Percentiles rank a stretch among this genome's conserved stretches.
Conservation (phyloP, 768 basidiomycete genomes). For the Trametes cingulata region DNA sequence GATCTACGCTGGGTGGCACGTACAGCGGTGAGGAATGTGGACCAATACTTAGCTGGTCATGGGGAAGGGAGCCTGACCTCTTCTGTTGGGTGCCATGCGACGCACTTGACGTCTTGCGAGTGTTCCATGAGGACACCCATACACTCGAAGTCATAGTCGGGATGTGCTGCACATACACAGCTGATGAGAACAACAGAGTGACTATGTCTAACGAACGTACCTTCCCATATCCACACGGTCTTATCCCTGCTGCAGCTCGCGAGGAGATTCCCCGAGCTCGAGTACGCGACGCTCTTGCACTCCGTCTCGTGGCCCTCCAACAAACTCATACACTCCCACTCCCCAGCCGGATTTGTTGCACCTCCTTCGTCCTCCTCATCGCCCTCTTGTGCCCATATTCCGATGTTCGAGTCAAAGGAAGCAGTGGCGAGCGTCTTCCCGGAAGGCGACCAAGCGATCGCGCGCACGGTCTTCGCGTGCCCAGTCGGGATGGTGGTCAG, state of each 20-base stretch:
- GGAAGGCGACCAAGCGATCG: slow-evolving; percentile 86
- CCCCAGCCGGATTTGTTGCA: slow-evolving; percentile 18
- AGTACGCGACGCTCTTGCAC: slow-evolving; percentile 90
- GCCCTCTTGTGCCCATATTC: slow-evolving; percentile 80
- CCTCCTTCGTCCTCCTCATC: slow-evolving; percentile 39
- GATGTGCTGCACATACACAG: slow-evolving; percentile 60
- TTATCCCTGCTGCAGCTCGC: slow-evolving; percentile 96
- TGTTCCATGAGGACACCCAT: slow-evolving; percentile 97
- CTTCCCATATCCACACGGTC: slow-evolving; percentile 99
- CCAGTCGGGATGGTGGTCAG: slow-evolving; percentile 75
- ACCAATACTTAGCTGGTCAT: background rate
- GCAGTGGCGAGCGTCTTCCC: slow-evolving; percentile 87
- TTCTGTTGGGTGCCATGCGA: slow-evolving; percentile 94
- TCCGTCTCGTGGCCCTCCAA: slow-evolving; percentile 96
- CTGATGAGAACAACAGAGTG: too few relatives aligned
- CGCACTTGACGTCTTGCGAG: slow-evolving; percentile 91
- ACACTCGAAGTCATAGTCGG: slow-evolving; percentile 93
- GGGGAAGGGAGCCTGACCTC: slow-evolving; percentile 58
- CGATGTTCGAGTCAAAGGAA: slow-evolving; percentile 91
- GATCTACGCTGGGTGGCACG: slow-evolving; percentile 54
- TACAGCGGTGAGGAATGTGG: slow-evolving; percentile 1
- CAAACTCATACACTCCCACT: slow-evolving; percentile 84
- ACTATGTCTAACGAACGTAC: too few relatives aligned
- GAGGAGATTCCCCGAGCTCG: slow-evolving; percentile 72
- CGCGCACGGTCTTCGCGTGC: slow-evolving; percentile 85